Base-by-base conservation (phyloP, 2,329 filamentous ascomycete genomes). In the Penicillium aurantiogriseum region DNA sequence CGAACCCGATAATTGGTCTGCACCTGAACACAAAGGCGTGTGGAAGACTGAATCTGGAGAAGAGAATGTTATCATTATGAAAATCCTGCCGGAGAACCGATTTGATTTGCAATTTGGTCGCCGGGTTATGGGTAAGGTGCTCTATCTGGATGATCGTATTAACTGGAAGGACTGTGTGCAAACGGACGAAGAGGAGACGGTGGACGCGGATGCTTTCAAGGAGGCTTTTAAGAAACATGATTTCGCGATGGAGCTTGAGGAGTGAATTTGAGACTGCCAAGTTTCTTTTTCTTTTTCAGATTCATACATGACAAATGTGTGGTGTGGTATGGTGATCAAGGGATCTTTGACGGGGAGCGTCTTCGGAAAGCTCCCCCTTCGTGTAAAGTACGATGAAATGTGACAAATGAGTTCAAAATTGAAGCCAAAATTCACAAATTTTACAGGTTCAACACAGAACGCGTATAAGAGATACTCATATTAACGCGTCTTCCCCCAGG, bases 81-180 rank as follows among this genome's bases (percentile, higher is more conserved):
- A 85, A 7, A 81, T 97, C 9, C 84, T 87, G 58, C 79, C 86
- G 27, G 86, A 85, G 19, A 84, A 89, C 62, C 85, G 88, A 15
- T 97, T 99, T 71, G 92, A 96, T 70, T 76, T 97, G 45, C 93
- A 97, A 71, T 97, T 96, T 69, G 92, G 90, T 4, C 83, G 95
- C 40, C 85, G 87, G 44, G 94, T 97, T 4, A 79, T 97, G 72
- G 93, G 91, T 1, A 97, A 96, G 76, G 79, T 99, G 51, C 80
- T 99, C 50, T 85, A 86, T 3, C 76, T 97, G 45, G 91, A 97
- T 73, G 79, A 85, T 44, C 82, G 94, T n/a, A 77, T 88, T 51
- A 81, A 91, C 64, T 99, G 94, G 94, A 87, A 87, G 73, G 89
- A 96, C 65, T 93, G 91, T 64, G 83, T 81, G 33, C 92, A 97